A percentile compares a stretch with the other conserved stretches of the same genome.
Conservation (phyloP, 441 rosid genomes). For the Arabidopsis lyrata region DNA sequence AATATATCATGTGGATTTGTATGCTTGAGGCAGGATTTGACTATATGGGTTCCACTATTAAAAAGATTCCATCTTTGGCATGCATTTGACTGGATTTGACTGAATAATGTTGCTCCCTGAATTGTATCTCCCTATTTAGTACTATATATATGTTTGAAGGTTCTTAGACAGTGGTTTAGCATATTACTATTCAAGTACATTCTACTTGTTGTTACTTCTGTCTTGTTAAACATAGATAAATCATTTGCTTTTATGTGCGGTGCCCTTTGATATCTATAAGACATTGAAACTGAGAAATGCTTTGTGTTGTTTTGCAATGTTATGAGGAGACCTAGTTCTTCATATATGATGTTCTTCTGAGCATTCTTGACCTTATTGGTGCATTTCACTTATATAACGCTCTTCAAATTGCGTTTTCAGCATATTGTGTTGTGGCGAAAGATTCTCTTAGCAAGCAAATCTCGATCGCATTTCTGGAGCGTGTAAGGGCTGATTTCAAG, state of each 20-base stretch:
- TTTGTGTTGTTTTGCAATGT: slow-evolving; percentile 8
- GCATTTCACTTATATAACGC: background rate
- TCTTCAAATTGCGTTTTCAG: slow-evolving; percentile 48
- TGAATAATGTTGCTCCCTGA: background rate
- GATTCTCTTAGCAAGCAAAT: slow-evolving; percentile 87
- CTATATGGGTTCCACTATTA: background rate
- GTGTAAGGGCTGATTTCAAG: slow-evolving; percentile 86
- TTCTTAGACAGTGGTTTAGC: background rate
- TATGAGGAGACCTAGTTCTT: background rate
- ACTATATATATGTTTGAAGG: background rate
- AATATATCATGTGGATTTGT: background rate
- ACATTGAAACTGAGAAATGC: background rate
- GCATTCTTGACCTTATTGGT: slow-evolving; percentile 11
- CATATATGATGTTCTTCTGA: background rate
- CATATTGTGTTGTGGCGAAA: slow-evolving; percentile 93
- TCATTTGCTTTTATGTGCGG: background rate
- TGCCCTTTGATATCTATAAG: background rate
- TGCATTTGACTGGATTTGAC: slow-evolving; percentile 18
- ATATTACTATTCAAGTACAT: background rate
- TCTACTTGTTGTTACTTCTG: slow-evolving; percentile 11
- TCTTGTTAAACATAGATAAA: background rate
- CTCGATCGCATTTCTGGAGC: slow-evolving; percentile 86
- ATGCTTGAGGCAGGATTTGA: background rate
- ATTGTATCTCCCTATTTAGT: background rate
- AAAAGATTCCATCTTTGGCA: slow-evolving; percentile 20